phyloP scores from a whole-genome alignment of 2,329 filamentous ascomycete species.

The Calonectria honghensis region DNA sequence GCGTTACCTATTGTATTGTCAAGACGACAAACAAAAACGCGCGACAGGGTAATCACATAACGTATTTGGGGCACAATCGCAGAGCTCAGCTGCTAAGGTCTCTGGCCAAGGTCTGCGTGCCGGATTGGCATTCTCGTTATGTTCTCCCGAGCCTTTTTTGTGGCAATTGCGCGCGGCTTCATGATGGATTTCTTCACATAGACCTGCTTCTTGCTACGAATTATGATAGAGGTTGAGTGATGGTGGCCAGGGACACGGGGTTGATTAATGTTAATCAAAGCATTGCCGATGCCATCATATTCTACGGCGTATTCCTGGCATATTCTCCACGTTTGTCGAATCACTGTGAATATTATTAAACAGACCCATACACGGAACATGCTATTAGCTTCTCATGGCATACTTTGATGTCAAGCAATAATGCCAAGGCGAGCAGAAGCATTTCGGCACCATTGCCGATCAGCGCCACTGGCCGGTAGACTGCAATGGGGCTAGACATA shows the following conservation, averaged over 20 bases:
- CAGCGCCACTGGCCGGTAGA: not conserved
- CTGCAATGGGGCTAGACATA: not conserved
- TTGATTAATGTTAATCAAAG: conserved; percentile 13
- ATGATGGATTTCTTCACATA: not conserved
- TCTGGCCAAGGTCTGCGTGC: not conserved
- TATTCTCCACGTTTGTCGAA: not conserved
- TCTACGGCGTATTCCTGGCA: not conserved
- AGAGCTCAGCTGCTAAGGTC: not conserved
- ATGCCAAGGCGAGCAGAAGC: not conserved
- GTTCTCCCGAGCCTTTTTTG: not conserved
- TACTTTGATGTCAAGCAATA: not conserved
- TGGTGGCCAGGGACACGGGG: not conserved
- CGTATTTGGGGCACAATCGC: not conserved
- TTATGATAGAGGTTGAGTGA: not conserved
- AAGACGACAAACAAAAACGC: not conserved
- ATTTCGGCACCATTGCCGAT: not conserved
- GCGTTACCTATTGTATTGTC: not conserved
- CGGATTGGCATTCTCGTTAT: not conserved
- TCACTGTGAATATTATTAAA: not conserved
- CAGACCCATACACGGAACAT: not conserved
- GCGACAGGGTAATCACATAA: not conserved
- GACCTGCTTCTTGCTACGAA: too few species aligned
- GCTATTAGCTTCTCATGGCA: too few species aligned
- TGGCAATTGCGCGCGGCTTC: not conserved
- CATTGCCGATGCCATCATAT: not conserved